Evolutionary conservation across 805 yeast genomes (phyloP), one percentile per base, ranked within the genome.

Genomic region (Lipomyces starkeyi): DNA sequence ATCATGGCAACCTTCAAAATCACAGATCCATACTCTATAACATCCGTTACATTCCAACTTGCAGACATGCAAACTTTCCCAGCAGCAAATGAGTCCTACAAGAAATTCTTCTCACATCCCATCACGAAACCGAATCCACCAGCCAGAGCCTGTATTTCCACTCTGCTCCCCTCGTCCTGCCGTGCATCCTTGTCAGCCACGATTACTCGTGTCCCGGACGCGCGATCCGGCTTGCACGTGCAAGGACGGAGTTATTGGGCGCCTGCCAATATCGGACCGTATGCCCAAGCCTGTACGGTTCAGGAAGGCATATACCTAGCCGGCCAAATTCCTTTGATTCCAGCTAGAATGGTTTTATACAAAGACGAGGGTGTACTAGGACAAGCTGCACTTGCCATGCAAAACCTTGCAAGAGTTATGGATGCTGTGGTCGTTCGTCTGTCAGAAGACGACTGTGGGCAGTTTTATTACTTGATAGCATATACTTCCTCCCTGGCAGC

Each of bases 211-310:
- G 49, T 62, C 1, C 63, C 62, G 20, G 70, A 76, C 43, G 72
- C 71, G 11, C 89, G 89, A 72, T 80, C 79, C 37, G 97, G 98
- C 0, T 80, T 94, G 17, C 98, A 95, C 75, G 92, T 95, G 8
- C 94, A 95, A 74, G 93, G 98, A 0, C 83, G 93, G 67, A 93
- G 98, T 54, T 93, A 91, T 77, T 95, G 99, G 99, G 98, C 98
- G 0, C 99, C 99, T 0, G 94, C 97, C 49, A 95, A 95, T 73
- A 95, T 95, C 58, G 99, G 99, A 0, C 99, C 99, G 0, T 95
- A 95, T 76, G 94, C 99, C 0, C 99, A 95, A 78, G 85, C 93
- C 0, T 86, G 88, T 11, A 88, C 86, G 70, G 77, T 74, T 14
- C 76, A 76, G 22, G 85, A 86, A 65, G 78, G 83, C 34, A 78